Evolutionary conservation across 1,139 yeast species (phyloP), one percentile per base, ranked within the genome.

Genomic region (Nematodospora anomalae): DNA sequence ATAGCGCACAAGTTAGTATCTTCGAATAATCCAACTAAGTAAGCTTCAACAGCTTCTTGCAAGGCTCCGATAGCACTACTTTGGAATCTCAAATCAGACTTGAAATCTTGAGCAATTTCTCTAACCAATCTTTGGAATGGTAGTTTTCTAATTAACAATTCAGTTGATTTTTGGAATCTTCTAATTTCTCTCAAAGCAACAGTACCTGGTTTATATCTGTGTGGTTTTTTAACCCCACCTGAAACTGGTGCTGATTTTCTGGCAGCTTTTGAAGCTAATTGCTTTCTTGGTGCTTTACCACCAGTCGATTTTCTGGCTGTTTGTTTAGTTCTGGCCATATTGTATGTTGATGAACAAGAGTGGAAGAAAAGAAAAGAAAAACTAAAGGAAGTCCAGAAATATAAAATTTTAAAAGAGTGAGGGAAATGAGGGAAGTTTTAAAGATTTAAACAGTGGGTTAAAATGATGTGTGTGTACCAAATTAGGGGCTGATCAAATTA

Each of bases 131-230:
- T 65, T 49, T 70, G 73, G 61, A 67, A 64, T 18, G 76, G 76
- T 52, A 71, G 70, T 58, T 71, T 71, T 68, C 76, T 70, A 53
- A 71, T 71, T 58, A 71, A 68, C 39, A 71, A 65, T 52, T 71
- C 76, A 41, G 76, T 71, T 16, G 76, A 71, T 55, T 71, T 71
- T 58, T 71, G 76, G 57, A 71, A 71, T 63, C 76, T 67, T 67
- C 76, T 67, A 50, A 71, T 71, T 67, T 71, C 76, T 69, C 76
- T 69, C 61, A 71, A 69, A 38, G 76, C 76, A 46, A 71, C 76
- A 48, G 76, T 71, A 69, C 76, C 76, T 51, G 76, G 76, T 68
- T 71, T 71, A 61, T 70, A 71, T 70, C 76, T 71, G 62, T 71
- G 76, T 28, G 76, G 76, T 58, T 71, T 71, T 62, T 71, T 71